Evolutionary conservation across 768 basidiomycete species (phyloP), one percentile per base, ranked within the genome.

Genomic region (Phaeolepiota aurea): DNA sequence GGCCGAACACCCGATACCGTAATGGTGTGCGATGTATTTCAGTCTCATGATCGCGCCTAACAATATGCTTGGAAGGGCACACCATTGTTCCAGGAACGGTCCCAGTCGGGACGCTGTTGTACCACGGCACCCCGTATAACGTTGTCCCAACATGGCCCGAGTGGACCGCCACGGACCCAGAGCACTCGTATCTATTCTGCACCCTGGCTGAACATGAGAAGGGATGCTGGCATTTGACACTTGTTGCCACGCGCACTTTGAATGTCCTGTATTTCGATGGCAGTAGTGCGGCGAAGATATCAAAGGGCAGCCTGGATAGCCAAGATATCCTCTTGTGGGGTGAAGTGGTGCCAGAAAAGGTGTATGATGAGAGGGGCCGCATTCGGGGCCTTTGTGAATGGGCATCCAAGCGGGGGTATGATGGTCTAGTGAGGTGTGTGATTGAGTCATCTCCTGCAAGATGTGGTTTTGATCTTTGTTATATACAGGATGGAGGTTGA

Each of bases 191-290:
- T 31, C 0, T 65, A 3, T 70, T 72, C 46, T 71, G 71, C 42
- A 39, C 42, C 19, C n/a, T 15, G 5, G 35, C 20, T 30, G 33
- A 32, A 14, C 25, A 31, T n/a, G 31, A 39, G 7, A 10, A 30
- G 4, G 61, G 59, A 4, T 65, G 66, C 43, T 68, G 65, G 64
- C 66, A 64, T 15, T 52, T 69, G 12, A 70, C 68, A 4, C 42
- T 67, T 4, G 58, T 61, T 9, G 43, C 60, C 3, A 56, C 57
- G 3, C 59, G 69, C 1, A 52, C 69, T 1, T 49, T 76, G 21
- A 69, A 65, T 30, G 51, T 76, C 2, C 41, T 76, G 5, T 74
- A 76, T 45, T 76, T 76, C 32, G 75, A 77, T 38, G 74, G 75
- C 0, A 68, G 54, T 32, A 72, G 72, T 39, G 72, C 67, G 0